Evolutionary conservation across 495 filamentous ascomycete species (phyloP), one percentile per base, ranked within the genome.

Genomic region (Bathelium albidoporum): DNA sequence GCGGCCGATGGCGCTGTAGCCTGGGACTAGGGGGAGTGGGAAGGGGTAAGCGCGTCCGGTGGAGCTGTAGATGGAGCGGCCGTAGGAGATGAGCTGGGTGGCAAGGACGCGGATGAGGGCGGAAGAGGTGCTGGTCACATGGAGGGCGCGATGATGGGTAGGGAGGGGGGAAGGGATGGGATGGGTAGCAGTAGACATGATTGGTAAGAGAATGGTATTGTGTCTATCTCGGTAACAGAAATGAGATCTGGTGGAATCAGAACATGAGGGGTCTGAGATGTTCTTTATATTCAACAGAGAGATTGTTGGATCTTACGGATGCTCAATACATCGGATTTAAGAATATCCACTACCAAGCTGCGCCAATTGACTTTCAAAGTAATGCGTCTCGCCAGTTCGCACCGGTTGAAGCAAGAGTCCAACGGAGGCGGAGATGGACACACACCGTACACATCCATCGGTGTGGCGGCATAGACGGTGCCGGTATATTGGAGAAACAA

Each of bases 1-100:
- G 32, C 80, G 80, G 7, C 73, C 81, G 53, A 85, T 73, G 64
- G 72, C 74, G 10, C 41, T 60, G 52, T 34, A 28, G 43, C 73
- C 73, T 7, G 66, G 65, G 32, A 67, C 63, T 16, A 70, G 29
- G 1, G 73, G 73, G 2, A 52, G 64, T 1, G 66, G 65, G 64
- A 73, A 69, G 7, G 64, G 31, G 65, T 74, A 75, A 1, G 31
- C 28, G n/a, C 72, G 70, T 0, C 39, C 49, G 49, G 49, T 43
- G 26, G 73, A 73, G 59, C 64, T 67, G 72, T 74, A 74, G 64
- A 75, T 60, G 32, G 73, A 67, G 41, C 70, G 72, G 14, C 64
- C 65, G 66, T 73, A 74, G 58, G 67, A 69, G 43, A 75, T 60
- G 2, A 72, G 36, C 2, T 62, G 64, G 31, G 75, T 65, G 2